Percentiles rank a stretch among this genome's conserved stretches.
Conservation (phyloP, 495 filamentous ascomycete species). For the Xylaria acuta region DNA sequence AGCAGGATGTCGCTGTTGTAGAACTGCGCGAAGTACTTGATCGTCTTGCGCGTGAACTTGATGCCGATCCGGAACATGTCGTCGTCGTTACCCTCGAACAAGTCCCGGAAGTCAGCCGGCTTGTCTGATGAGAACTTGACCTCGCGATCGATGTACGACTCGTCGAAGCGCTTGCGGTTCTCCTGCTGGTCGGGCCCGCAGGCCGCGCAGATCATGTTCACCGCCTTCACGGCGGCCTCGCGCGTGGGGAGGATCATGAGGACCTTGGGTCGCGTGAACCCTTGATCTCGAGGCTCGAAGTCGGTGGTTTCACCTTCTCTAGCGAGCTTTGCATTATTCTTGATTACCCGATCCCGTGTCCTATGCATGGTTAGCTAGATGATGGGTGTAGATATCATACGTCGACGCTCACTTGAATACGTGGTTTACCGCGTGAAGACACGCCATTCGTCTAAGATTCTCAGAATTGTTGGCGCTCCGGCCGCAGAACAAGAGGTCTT, state of each 20-base stretch:
- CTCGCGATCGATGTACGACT: slow-evolving; percentile 71
- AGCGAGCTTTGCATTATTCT: slow-evolving; percentile 81
- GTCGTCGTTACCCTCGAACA: slow-evolving; percentile 94
- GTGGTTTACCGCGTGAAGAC: slow-evolving; percentile 87
- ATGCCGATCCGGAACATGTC: slow-evolving; percentile 93
- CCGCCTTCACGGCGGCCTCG: slow-evolving; percentile 76
- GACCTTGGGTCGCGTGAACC: slow-evolving; percentile 93
- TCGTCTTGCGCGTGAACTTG: slow-evolving; percentile 92
- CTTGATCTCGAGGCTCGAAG: slow-evolving; percentile 87
- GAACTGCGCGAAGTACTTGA: slow-evolving; percentile 95
- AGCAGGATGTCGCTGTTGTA: slow-evolving; percentile 96
- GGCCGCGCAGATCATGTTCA: slow-evolving; percentile 74
- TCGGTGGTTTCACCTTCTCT: slow-evolving; percentile 61
- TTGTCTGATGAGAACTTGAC: slow-evolving; percentile 74
- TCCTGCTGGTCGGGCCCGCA: slow-evolving; percentile 89
- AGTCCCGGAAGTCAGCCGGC: slow-evolving; percentile 84
- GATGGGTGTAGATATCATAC: background rate
- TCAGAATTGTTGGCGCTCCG: slow-evolving; percentile 69
- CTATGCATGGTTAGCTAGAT: slow-evolving; percentile 41
- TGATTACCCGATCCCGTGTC: slow-evolving; percentile 88
- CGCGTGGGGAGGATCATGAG: slow-evolving; percentile 88
- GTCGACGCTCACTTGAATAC: slow-evolving; percentile 69
- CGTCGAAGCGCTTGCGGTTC: slow-evolving; percentile 90
- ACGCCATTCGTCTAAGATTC: slow-evolving; percentile 72
- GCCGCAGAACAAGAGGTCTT: slow-evolving; percentile 79